Evolutionary conservation across 1,284 basidiomycete species (phyloP), one percentile per base, ranked within the genome.

Genomic region (Polyporus tsugae): DNA sequence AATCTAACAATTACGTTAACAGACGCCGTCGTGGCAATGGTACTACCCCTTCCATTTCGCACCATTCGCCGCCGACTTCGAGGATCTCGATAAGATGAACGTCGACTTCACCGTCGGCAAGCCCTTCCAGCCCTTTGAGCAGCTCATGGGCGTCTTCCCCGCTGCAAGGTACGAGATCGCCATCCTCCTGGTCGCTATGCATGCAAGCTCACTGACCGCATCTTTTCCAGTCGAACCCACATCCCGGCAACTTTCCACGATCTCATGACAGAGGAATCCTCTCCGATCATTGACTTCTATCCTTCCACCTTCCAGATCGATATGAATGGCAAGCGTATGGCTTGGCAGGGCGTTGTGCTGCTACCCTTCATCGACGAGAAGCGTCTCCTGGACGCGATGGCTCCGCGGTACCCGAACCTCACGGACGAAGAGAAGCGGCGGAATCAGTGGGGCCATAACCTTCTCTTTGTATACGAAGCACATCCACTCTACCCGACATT

Each of bases 271-370:
- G 88, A 94, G 3, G 87, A 91, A 62, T 89, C 93, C 49, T 99
- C 97, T 0, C 95, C 96, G 2, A 98, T 99, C 79, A 90, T 96
- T 72, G 98, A 99, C 78, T 99, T 99, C 82, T 99, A 99, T 80
- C 98, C 98, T 0, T 77, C 86, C 6, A 90, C 93, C 22, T 99
- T 99, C 80, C 89, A 97, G 75, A 93, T 99, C 76, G 98, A 99
- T 80, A 99, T 99, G 98, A 99, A 99, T 78, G 98, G 98, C 71
- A 99, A 99, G 83, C 96, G 95, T 82, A 99, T 99, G 97, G 87
- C 94, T 1, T 99, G 98, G 98, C 98, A 99, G 81, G 98, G 98
- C 67, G 96, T 99, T 59, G 97, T 97, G 0, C 84, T 99, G 2
- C 83, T 99, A 29, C 97, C 98, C 0, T 99, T 99, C 83, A 99